Conservation (phyloP, 257 asterid species). For the Capsicum rhomboideum region DNA sequence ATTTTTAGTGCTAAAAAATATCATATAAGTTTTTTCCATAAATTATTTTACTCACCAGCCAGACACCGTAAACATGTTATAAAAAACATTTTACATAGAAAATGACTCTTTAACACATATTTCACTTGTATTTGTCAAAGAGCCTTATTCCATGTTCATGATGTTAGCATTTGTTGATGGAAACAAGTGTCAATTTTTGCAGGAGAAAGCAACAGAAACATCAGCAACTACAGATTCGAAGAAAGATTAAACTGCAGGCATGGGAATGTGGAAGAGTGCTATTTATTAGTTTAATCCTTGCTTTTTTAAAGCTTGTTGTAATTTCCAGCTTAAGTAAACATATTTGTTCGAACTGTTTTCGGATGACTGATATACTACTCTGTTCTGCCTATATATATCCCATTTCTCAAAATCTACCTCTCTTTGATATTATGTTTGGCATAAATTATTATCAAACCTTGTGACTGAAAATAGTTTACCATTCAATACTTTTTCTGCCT, state of each 20-base stretch:
- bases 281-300: neutral
- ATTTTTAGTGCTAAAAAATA: too few relatives aligned
- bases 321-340: neutral
- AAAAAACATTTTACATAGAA: too few relatives aligned
- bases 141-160: neutral
- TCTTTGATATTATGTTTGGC: neutral
- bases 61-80: too few relatives aligned
- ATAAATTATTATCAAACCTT: neutral
- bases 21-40: neutral
- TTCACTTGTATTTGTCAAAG: neutral
- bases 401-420: neutral
- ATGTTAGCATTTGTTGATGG: neutral
- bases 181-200: slow-evolving; percentile 8
- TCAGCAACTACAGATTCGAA: slow-evolving; percentile 22
- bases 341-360: neutral
- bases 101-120: neutral
- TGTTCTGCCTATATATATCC: neutral
- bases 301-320: neutral
- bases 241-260: slow-evolving; percentile 14
- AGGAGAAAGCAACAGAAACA: slow-evolving; percentile 27
- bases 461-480: neutral
- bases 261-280: neutral
- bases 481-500: neutral
- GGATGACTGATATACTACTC: neutral
- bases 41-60: neutral